Base-by-base conservation (phyloP, 768 basidiomycete species). In the Podaxis sp. region DNA sequence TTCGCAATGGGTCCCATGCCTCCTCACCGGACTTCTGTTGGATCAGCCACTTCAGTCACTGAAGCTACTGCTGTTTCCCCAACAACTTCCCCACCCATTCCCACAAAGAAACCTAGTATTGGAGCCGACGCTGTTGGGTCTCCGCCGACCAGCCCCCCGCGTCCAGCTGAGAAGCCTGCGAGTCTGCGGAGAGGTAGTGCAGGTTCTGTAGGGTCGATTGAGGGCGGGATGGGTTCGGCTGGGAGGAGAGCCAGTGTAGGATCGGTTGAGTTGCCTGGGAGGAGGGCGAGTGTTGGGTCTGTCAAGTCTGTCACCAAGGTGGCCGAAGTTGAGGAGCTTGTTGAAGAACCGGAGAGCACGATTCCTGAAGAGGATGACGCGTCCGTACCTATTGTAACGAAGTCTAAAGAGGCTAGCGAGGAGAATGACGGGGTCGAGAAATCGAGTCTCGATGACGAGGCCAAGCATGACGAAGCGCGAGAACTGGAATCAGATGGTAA, bases 1-100 rank as follows among this genome's bases (percentile, higher is more conserved):
- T 79, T 87, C 56, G 73, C 76, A 6, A 71, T 75, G 13, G 76
- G 68, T 28, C 53, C 63, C 21, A 23, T 51, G 14, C 71, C 74
- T 25, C 68, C 65, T 4, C 68, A 65, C 13, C 70, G 58, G 36
- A 58, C 61, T 50, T 68, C 59, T 55, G 62, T 61, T 59, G 50
- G 61, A n/a, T 59, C 61, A 16, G 57, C 59, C 37, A 38, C 61
- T 16, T 61, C 63, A 7, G 21, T 44, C 27, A 27, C 37, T 27
- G 55, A 56, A 35, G 44, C 46, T n/a, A 3, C 46, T n/a, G 7
- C 44, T 46, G 9, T 38, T 10, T 57, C 61, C 3, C 61, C 59
- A 2, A 55, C 61, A 13, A 35, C 57, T 5, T 60, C 62, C 5
- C 59, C 58, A 7, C 54, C 62, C 2, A 9, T 48, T 21, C 54